Evolutionary conservation across 208 protist genomes (phyloP), one percentile per base, ranked within the genome.

Genomic region (Angomonas deanei): DNA sequence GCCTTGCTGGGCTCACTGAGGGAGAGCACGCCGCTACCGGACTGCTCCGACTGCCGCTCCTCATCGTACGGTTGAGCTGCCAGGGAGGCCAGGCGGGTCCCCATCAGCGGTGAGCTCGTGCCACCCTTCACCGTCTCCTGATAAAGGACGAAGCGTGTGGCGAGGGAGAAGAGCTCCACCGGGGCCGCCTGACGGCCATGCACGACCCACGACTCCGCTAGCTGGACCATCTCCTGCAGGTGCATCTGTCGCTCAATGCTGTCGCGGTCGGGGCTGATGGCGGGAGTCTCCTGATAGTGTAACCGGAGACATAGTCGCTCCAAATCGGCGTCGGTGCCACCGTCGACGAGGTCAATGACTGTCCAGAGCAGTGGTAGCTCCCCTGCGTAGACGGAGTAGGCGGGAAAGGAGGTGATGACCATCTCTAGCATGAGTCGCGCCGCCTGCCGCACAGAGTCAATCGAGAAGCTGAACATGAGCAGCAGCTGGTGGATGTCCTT

Each of bases 331-430:
- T 72, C 66, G 32, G 64, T 75, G 46, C 82, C 84, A 15, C 27
- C 38, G 38, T 89, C 77, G 15, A 90, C 63, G 38, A 90, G 55
- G 71, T 90, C 80, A 21, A 91, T 72, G 27, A 90, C 64, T 11
- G 64, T 64, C 88, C 88, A 94, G 66, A 94, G 66, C 36, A 91
- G 74, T 64, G 81, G 84, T 57, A 94, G 76, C 26, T 68, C 75
- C 49, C 64, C 68, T 23, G 72, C 74, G 70, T 76, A 70, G n/a
- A 70, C 68, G 28, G 74, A 66, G 68, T 79, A 79, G 50, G 66
- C 71, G 5, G 88, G 82, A 49, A 94, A 88, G 39, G 54, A 63
- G 42, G 65, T 33, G 26, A 88, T 63, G 55, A 94, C 74, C 42
- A 70, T 68, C 3, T 66, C 23, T n/a, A 88, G 64, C 55, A 89